Base-by-base conservation (phyloP, 2,329 filamentous ascomycete species). In the Didymella lethalis region DNA sequence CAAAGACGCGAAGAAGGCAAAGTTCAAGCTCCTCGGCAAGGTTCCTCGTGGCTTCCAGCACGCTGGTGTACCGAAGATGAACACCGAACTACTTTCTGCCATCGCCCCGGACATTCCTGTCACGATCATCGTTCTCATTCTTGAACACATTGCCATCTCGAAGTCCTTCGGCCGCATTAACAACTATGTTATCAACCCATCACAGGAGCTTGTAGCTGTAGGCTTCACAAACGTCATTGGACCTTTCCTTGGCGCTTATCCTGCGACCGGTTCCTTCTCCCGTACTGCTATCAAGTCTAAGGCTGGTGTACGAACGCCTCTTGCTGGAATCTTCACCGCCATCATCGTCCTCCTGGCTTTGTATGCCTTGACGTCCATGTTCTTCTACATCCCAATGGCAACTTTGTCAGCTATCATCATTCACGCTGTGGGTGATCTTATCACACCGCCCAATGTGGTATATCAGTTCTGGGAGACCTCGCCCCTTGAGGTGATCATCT, bases 261-360 rank as follows among this genome's bases (percentile, higher is more conserved):
- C 94, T 16, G 91, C 92, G 0, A 99, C 94, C 2, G 94, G 95
- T 2, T 98, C 94, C 4, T 99, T 99, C 83, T 96, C 92, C 29
- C 88, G 95, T 62, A 98, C 95, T 26, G 94, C 95, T 50, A 97
- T 99, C 80, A 96, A 97, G 79, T 96, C 94, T 6, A 98, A 98
- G 79, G 93, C 95, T 54, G 95, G 95, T 71, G 94, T 97, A 3
- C 88, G 93, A 20, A 97, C 93, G 0, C 94, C 94, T 2, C 88
- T 97, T 56, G 93, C 92, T 14, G 94, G 95, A 79, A 85, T 96
- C 41, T 91, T 98, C 62, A 97, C 93, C 6, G 93, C 91, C 0
- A 46, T 90, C 10, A 85, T 98, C 12, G 94, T 99, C 10, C 84
- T 98, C 0, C 82, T 98, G 5, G 93, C 95, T 45, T 93, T 97